Evolutionary conservation across 768 basidiomycete genomes (phyloP), one percentile per base, ranked within the genome.

Genomic region (Crepidotus variabilis): DNA sequence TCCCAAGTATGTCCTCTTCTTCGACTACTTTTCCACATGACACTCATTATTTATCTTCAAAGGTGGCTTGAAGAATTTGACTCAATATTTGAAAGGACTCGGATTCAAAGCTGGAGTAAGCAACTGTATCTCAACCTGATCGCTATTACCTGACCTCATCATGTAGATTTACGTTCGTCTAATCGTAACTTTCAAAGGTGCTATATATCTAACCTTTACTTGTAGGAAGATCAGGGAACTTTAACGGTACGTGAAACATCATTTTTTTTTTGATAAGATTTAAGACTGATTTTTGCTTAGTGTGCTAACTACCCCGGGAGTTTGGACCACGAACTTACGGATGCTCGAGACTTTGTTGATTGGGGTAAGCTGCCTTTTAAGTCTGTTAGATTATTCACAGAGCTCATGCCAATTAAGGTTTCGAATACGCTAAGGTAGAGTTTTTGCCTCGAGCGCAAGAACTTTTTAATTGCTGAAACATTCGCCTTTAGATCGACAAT

Each of bases 61-160:
- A 43, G 39, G 63, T 57, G 65, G 65, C 11, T 57, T 67, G 57
- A 66, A 64, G 22, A 63, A 63, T 35, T 53, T 67, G 10, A 60
- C 66, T 13, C 57, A 65, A 35, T 65, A 62, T 35, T 51, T 65
- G 18, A 65, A 67, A 36, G 53, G 52, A 13, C 47, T 64, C 6
- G 65, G 65, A 9, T 67, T 67, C 39, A 64, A 65, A 59, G 66
- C 63, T 24, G 66, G 66, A 32, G 66, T 67, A 23, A 24, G 66
- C 8, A 28, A 28, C 3, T 60, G 3, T 46, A 22, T 43, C 39
- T 43, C 39, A 28, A 43, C 39, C 18, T 14, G 28, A 43, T 43
- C 5, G 5, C 39, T 4, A 43, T 16, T 43, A 43, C 5, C 13
- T 43, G 5, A 43, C 21, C n/a, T 14, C 45, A 4, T 28, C 28